Evolutionary conservation across 163 green algal genomes (phyloP).

Genomic region (Scenedesmus sp.): DNA sequence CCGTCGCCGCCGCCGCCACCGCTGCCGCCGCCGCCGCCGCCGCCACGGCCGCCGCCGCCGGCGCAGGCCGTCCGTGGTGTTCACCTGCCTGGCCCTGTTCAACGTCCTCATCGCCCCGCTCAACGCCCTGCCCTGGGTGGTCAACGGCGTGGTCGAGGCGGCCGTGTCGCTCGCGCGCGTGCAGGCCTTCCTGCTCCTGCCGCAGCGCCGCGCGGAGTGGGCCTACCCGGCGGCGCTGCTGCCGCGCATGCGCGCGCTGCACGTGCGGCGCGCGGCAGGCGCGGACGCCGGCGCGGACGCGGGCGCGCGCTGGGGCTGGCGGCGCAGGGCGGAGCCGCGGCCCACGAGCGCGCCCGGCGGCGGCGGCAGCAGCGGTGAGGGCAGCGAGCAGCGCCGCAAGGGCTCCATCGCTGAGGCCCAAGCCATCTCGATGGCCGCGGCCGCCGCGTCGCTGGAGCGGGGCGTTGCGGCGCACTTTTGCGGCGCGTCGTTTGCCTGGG

Average conservation of each 20-base stretch:
- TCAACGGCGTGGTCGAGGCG: conserved; percentile 85
- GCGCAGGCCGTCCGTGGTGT: conserved; percentile 61
- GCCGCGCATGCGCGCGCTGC: background rate
- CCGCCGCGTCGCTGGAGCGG: background rate
- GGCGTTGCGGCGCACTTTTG: conserved; percentile 17
- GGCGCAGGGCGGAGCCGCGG: background rate
- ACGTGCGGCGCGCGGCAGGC: conserved; percentile 25
- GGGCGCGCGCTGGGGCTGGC: no score
- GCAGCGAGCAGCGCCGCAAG: background rate
- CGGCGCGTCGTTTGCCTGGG: conserved; percentile 42
- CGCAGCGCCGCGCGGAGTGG: conserved; percentile 3
- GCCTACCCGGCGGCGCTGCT: conserved; percentile 8
- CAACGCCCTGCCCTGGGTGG: conserved; percentile 90
- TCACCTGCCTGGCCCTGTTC: conserved; percentile 91
- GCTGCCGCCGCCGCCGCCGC: background rate
- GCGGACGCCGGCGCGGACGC: no score
- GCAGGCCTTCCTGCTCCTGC: conserved; percentile 55
- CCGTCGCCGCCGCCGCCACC: no score
- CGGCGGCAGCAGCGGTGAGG: background rate
- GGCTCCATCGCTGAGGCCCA: background rate
- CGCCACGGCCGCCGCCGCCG: no score
- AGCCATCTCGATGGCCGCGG: no score
- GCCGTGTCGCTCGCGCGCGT: conserved; percentile 73
- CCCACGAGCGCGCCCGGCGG: background rate
- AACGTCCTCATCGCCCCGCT: conserved; percentile 84